Evolutionary conservation across 2,329 filamentous ascomycete species (phyloP), one percentile per base, ranked within the genome.

Genomic region (Pseudogymnoascus sp.): DNA sequence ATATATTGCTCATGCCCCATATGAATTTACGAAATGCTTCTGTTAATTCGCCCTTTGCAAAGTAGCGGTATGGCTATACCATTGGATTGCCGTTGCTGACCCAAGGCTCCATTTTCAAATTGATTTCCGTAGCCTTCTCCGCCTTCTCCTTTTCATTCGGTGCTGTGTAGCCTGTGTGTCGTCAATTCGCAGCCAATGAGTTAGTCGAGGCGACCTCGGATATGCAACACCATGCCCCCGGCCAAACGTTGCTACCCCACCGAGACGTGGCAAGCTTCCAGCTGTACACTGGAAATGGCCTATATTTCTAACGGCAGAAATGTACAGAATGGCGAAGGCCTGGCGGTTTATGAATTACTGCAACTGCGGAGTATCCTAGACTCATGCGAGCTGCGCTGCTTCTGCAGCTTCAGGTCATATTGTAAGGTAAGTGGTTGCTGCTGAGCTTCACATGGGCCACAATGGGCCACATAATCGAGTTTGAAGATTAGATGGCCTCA

Each of bases 161-260:
- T 51, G 44, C 44, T 2, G 44, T 31, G 44, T 51, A 25, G 21
- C 5, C 12, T 27, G 41, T 44, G 41, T 48, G 12, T 13, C 41
- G 44, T 51, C 9, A 51, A 51, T 9, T 51, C 7, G 27, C 44
- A 51, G 27, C 44, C 44, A 51, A 51, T 51, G 44, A 51, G 7
- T 51, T 31, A 10, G 44, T 51, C 44, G 44, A 51, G 44, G 44
- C 44, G 27, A 31, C 36, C 36, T 12, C 39, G 44, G 44, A 51
- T 51, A 51, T 51, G 44, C 44, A 51, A 12, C 44, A 31, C 27
- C 27, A 51, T 51, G 27, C n/a, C 10, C 31, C 44, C 44, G 44
- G n/a, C 44, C n/a, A 51, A 51, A 51, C 44, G 44, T 51, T 51
- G 44, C 44, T 51, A 51, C 44, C 44, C 44, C 44, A 51, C 44